Conservation (phyloP, 2,329 filamentous ascomycete genomes). For the Paecilomyces formosus region DNA sequence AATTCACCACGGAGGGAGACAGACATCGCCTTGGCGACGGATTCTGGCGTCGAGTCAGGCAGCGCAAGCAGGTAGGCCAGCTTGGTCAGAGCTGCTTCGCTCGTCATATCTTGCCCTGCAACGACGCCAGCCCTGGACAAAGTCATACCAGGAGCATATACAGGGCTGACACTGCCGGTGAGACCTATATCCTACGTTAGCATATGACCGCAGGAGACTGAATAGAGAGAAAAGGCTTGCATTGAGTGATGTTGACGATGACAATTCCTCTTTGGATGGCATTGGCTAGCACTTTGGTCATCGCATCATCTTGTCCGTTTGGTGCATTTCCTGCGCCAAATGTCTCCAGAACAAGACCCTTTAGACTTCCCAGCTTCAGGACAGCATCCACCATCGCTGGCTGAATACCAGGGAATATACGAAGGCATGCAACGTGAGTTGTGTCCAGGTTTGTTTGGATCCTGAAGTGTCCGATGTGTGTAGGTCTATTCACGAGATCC, state of each 20-base stretch:
- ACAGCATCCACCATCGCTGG: constrained; percentile 90
- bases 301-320: constrained; percentile 67
- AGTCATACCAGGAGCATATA: constrained; percentile 71
- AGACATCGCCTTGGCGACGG: constrained; percentile 66
- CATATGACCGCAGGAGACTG: constrained; percentile 29
- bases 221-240: constrained; percentile 46
- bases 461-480: constrained; percentile 63
- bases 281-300: constrained; percentile 68
- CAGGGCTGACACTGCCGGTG: constrained; percentile 65
- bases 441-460: constrained; percentile 72
- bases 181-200: constrained; percentile 25
- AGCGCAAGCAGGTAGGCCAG: constrained; percentile 74
- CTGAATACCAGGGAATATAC: constrained; percentile 87
- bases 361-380: constrained; percentile 64
- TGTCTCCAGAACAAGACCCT: constrained; percentile 79
- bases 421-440: constrained; percentile 79
- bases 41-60: constrained; percentile 54
- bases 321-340: constrained; percentile 92
- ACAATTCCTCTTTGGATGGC: constrained; percentile 75
- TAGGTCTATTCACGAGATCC: constrained; percentile 68
- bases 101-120: constrained; percentile 81
- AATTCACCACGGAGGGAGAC: constrained; percentile 74
- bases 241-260: constrained; percentile 88
- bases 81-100: constrained; percentile 85
- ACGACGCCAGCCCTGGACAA: constrained; percentile 79